Conservation (phyloP, 2,329 filamentous ascomycete species). For the Orbilia javanica region DNA sequence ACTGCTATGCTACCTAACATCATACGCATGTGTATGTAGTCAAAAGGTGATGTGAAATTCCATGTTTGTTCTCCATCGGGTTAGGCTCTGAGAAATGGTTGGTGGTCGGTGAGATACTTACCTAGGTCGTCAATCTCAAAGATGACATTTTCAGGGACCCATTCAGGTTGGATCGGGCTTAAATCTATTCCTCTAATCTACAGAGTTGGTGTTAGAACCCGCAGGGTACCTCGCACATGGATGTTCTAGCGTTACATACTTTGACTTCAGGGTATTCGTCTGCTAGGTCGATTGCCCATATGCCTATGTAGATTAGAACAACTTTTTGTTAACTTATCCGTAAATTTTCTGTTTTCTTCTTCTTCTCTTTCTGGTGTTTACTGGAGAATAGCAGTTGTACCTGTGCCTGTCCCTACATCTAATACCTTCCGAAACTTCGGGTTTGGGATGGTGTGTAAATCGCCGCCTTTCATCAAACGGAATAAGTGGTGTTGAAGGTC, state of each 20-base stretch:
- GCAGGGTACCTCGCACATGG: neutral
- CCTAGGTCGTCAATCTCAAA: conserved; percentile 75
- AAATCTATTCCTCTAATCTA: conserved; percentile 64
- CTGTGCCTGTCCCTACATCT: conserved; percentile 46
- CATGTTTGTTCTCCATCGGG: conserved; percentile 29
- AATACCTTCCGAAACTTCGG: conserved; percentile 37
- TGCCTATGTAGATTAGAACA: conserved; percentile 10
- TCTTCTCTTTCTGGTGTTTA: no score
- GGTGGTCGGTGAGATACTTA: neutral
- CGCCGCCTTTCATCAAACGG: conserved; percentile 47
- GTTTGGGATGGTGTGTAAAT: conserved; percentile 51
- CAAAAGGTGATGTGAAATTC: conserved; percentile 49
- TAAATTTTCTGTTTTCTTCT: neutral
- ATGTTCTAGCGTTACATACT: neutral
- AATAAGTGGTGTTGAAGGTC: conserved; percentile 56
- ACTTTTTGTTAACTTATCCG: neutral
- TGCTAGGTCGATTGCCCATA: conserved; percentile 58
- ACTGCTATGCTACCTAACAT: conserved; percentile 56
- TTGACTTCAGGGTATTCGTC: conserved; percentile 51
- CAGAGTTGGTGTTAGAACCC: neutral
- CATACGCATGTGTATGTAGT: conserved; percentile 57
- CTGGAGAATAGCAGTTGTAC: conserved; percentile 7
- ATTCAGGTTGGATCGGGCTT: conserved; percentile 61
- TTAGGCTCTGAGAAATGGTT: conserved; percentile 2
- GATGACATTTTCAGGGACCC: conserved; percentile 72